A percentile compares a stretch with the other conserved stretches of the same genome.
Conservation (phyloP, 2,329 filamentous ascomycete species). For the Cladosporium phlei region DNA sequence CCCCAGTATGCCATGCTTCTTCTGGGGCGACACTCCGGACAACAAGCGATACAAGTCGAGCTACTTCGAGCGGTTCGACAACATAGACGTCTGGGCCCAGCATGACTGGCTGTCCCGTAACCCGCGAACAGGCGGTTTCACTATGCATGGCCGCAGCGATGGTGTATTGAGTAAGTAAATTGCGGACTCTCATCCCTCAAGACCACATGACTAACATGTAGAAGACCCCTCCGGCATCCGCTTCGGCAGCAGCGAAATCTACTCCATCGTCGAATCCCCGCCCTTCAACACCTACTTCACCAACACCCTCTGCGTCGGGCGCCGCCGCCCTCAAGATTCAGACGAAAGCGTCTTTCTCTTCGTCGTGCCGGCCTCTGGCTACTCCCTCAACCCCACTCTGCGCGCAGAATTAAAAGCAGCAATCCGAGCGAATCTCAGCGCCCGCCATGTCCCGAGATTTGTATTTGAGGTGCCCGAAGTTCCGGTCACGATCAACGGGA, state of each 20-base stretch:
- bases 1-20: constrained; percentile 43
- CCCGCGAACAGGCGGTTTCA: constrained; percentile 37
- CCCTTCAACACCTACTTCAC: constrained; percentile 34
- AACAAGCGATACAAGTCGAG: constrained; percentile 39
- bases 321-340: constrained; percentile 32
- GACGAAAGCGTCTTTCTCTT: constrained; percentile 41
- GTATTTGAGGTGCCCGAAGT: constrained; percentile 37
- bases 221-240: constrained; percentile 43
- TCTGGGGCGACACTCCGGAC: constrained; percentile 40
- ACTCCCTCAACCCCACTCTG: constrained; percentile 26
- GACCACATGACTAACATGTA: background rate
- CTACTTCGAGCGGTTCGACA: constrained; percentile 43
- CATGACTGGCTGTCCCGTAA: constrained; percentile 45
- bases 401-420: constrained; percentile 22
- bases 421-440: constrained; percentile 26
- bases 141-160: constrained; percentile 44
- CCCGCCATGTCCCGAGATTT: constrained; percentile 40
- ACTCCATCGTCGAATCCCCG: constrained; percentile 43
- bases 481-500: constrained; percentile 45
- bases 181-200: background rate
- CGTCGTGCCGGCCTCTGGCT: constrained; percentile 31
- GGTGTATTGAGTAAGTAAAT: constrained; percentile 38
- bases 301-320: constrained; percentile 38
- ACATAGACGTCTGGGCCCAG: constrained; percentile 41
- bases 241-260: constrained; percentile 45